Conservation (phyloP, 768 basidiomycete genomes). For the Termitomyces sp. region DNA sequence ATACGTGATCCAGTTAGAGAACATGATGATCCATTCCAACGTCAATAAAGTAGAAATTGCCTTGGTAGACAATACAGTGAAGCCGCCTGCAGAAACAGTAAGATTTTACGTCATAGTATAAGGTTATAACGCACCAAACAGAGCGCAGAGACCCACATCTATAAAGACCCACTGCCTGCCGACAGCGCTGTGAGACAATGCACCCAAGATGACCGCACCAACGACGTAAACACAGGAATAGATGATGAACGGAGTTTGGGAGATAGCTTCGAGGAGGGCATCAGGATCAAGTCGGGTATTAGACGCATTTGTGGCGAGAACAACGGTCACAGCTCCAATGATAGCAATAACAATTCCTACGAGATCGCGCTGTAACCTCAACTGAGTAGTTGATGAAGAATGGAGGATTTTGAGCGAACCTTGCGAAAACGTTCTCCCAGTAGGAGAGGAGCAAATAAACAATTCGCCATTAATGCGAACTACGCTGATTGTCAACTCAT, state of each 20-base stretch:
- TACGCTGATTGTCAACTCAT: conserved; percentile 21
- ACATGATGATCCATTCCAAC: conserved; percentile 68
- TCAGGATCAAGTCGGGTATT: conserved; percentile 65
- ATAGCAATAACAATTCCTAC: conserved; percentile 77
- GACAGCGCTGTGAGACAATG: conserved; percentile 56
- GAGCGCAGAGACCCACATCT: conserved; percentile 83
- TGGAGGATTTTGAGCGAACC: conserved; percentile 30
- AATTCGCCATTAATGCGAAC: conserved; percentile 95
- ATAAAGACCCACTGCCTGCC: conserved; percentile 73
- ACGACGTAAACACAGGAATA: conserved; percentile 64
- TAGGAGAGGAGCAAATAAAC: conserved; percentile 85
- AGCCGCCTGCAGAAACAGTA: conserved; percentile 54
- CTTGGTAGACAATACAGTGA: conserved; percentile 92
- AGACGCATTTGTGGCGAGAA: conserved; percentile 69
- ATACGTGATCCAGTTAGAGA: conserved; percentile 79
- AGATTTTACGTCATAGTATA: background rate
- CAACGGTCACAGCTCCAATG: conserved; percentile 90
- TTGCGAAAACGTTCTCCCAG: conserved; percentile 78
- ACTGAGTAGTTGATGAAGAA: conserved; percentile 11
- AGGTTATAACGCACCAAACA: conserved; percentile 52
- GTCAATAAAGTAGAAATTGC: conserved; percentile 85
- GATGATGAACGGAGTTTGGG: conserved; percentile 65
- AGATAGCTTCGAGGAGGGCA: conserved; percentile 62
- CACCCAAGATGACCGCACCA: conserved; percentile 50
- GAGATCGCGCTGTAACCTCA: conserved; percentile 55